Percentiles rank a stretch among this genome's conserved stretches.
Conservation (phyloP, 371 early-diverging fungal genomes). For the Mucor circinelloides region DNA sequence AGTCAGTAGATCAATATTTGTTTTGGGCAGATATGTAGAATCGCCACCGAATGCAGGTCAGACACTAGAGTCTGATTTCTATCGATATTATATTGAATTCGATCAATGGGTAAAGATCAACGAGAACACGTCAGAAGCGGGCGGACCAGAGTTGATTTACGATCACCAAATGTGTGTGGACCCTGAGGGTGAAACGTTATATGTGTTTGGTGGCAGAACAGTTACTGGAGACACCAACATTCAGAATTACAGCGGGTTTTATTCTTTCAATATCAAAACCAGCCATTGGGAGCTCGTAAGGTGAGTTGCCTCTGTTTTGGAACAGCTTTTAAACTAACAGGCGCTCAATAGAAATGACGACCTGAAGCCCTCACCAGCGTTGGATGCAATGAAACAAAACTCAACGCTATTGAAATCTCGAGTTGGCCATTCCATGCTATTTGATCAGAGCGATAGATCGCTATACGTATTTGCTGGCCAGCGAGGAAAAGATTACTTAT, state of each 20-base stretch:
- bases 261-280: constrained; percentile 68
- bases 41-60: constrained; percentile 58
- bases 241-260: constrained; percentile 83
- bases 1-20: constrained; percentile 69
- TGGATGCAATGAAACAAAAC: constrained; percentile 12
- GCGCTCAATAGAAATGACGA: constrained; percentile 18
- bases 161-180: constrained; percentile 97
- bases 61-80: constrained; percentile 82
- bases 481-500: constrained; percentile 73
- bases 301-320: constrained; percentile 13
- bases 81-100: constrained; percentile 74
- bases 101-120: constrained; percentile 77
- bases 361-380: background rate
- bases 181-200: constrained; percentile 65
- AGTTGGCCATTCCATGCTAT: constrained; percentile 90
- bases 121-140: constrained; percentile 76
- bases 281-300: constrained; percentile 72
- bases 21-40: constrained; percentile 89
- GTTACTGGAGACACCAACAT: constrained; percentile 62
- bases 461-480: constrained; percentile 92
- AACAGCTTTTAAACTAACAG: background rate
- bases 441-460: constrained; percentile 70
- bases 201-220: constrained; percentile 90
- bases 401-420: constrained; percentile 67
- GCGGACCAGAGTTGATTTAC: constrained; percentile 89